These are phyloP conservation scores for Tothia fuscella DNA, from an alignment of 2,329 filamentous ascomycete genomes.

Conservation along the genomic window DNA sequence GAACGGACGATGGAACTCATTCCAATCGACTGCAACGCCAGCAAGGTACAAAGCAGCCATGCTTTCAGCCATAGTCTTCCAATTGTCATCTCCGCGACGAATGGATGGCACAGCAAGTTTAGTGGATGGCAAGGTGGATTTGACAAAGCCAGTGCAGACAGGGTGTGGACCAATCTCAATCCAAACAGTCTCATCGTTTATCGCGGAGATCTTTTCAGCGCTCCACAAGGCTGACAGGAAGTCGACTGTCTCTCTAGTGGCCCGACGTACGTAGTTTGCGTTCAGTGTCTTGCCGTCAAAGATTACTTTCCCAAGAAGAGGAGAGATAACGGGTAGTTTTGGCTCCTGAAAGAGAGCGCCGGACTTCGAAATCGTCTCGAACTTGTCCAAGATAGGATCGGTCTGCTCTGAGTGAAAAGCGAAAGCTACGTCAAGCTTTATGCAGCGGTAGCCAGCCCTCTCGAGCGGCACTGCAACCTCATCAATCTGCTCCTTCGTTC, in stretches of 20 bases:
- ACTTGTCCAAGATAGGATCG: conserved; percentile 49
- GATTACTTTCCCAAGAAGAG: conserved; percentile 50
- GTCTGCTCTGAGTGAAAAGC: conserved; percentile 56
- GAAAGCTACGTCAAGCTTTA: conserved; percentile 50
- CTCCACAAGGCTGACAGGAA: conserved; percentile 50
- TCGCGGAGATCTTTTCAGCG: conserved; percentile 43
- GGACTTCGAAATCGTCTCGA: conserved; percentile 41
- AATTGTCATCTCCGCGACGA: conserved; percentile 18
- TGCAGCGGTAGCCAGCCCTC: conserved; percentile 44
- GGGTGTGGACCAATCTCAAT: conserved; percentile 64
- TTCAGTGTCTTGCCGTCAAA: conserved; percentile 44
- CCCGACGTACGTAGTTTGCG: conserved; percentile 50
- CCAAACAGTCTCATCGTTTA: conserved; percentile 56
- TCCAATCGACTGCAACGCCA: conserved; percentile 48
- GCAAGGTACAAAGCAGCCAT: conserved; percentile 40
- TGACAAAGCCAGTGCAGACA: conserved; percentile 56
- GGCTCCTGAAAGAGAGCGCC: conserved; percentile 46
- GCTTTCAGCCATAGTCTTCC: conserved; percentile 38
- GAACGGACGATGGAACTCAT: conserved; percentile 45
- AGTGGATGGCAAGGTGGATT: conserved; percentile 42
- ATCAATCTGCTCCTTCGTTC: conserved; percentile 47
- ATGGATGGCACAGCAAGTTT: conserved; percentile 11
- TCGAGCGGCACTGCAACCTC: conserved; percentile 38
- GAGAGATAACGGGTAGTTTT: conserved; percentile 52
- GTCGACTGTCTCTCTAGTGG: conserved; percentile 57